Evolutionary conservation across 2,329 filamentous ascomycete species (phyloP).

Genomic region (Pseudocercospora fuligena): DNA sequence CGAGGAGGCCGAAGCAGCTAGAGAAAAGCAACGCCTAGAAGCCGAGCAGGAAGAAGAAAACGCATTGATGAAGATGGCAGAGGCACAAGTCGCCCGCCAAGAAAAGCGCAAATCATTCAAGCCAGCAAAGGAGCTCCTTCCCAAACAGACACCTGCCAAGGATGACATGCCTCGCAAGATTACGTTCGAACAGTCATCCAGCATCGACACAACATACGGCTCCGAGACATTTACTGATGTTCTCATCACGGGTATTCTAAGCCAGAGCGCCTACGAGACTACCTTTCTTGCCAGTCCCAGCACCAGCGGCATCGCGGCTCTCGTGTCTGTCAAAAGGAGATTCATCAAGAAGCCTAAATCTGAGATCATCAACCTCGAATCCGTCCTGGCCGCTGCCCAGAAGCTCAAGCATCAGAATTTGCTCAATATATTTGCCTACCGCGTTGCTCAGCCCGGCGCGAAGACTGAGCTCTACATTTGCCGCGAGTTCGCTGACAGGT

Average conservation of each 20-base stretch:
- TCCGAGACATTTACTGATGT: constrained; percentile 34
- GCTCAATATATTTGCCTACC: constrained; percentile 75
- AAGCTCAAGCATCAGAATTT: constrained; percentile 76
- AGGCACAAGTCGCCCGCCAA: constrained; percentile 72
- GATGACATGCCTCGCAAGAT: constrained; percentile 26
- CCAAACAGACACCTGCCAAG: neutral
- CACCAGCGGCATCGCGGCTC: constrained; percentile 21
- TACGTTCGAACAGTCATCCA: constrained; percentile 38
- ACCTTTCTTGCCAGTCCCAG: constrained; percentile 32
- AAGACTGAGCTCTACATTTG: constrained; percentile 32
- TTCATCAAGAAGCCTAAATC: constrained; percentile 31
- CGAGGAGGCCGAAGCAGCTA: constrained; percentile 48
- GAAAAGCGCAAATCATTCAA: constrained; percentile 62
- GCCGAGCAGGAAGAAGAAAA: constrained; percentile 65
- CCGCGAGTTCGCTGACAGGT: constrained; percentile 35
- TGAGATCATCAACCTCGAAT: constrained; percentile 38
- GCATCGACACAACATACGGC: constrained; percentile 29
- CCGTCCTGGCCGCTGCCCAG: constrained; percentile 71
- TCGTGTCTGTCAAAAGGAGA: constrained; percentile 37
- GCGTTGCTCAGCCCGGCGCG: constrained; percentile 33
- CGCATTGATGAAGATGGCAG: constrained; percentile 70
- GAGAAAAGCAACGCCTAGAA: constrained; percentile 45
- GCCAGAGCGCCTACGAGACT: constrained; percentile 20
- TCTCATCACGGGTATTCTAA: constrained; percentile 26
- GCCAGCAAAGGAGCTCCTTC: constrained; percentile 44